Evolutionary conservation across 495 filamentous ascomycete genomes (phyloP), one percentile per base, ranked within the genome.

Genomic region (Lasiosphaeria hispida): DNA sequence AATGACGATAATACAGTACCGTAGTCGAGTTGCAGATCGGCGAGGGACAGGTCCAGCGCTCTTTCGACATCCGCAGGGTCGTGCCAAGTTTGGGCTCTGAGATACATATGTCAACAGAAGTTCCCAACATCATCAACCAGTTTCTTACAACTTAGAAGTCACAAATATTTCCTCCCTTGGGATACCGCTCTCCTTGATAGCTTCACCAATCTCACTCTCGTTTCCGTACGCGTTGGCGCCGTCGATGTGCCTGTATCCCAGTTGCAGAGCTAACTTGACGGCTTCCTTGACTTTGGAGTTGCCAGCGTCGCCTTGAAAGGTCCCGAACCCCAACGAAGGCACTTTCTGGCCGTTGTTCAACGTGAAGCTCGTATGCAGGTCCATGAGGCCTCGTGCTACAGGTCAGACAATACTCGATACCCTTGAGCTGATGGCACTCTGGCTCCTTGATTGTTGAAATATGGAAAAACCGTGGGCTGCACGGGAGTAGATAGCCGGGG

Each of bases 181-280:
- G 41, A 73, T 61, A 1, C 71, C 65, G 9, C 63, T 64, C 52
- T 73, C 72, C 15, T 69, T 70, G 60, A 76, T 75, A 9, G 66
- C 73, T 51, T 66, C 67, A 0, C 73, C 75, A 51, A 51, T 66
- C 30, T 74, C 73, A 15, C 57, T 64, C 55, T 77, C 75, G 43
- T 75, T 77, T 8, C 69, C 65, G 35, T 79, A 78, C 4, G 70
- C 62, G 52, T 66, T 62, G 14, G 75, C 74, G 10, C 64, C 65
- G 48, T 78, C 74, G 18, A 77, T 69, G 38, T 77, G 73, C 14
- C 69, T 63, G 58, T 77, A 75, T 0, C 76, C 71, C 11, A 58
- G 41, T 5, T 64, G 58, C 17, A 76, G 58, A 9, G 75, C 71
- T 14, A 50, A 47, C 38, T 67, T 69, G 10, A 72, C 71, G 1